These are phyloP conservation scores for Hypoxylon rubiginosum DNA, from an alignment of 2,329 filamentous ascomycete species.

Conservation along the genomic window DNA sequence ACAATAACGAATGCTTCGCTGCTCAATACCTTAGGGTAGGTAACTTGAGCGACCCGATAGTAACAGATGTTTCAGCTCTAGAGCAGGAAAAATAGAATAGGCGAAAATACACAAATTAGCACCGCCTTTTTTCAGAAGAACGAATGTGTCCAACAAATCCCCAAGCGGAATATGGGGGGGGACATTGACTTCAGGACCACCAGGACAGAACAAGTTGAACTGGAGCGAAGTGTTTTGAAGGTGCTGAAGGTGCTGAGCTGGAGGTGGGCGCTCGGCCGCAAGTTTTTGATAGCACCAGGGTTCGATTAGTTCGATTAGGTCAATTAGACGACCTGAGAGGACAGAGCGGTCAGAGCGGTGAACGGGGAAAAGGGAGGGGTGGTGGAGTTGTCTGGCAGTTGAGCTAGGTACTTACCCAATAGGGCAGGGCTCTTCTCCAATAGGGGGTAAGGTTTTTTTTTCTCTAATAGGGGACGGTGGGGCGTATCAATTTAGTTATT, in stretches of 20 bases:
- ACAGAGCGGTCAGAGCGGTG: slow-evolving; percentile 43
- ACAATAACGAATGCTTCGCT: slow-evolving; percentile 36
- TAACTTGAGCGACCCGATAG: slow-evolving; percentile 5
- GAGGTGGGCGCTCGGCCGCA: slow-evolving; percentile 32
- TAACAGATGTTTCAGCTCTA: neutral
- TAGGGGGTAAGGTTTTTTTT: no score
- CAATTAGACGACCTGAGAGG: slow-evolving; percentile 9
- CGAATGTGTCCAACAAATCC: slow-evolving; percentile 38
- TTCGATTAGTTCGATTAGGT: slow-evolving; percentile 2
- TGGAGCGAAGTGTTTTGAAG: slow-evolving; percentile 38
- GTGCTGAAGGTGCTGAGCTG: slow-evolving; percentile 42
- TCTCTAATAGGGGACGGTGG: slow-evolving; percentile 23
- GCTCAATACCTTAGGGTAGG: no score
- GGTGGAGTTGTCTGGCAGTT: slow-evolving; percentile 3
- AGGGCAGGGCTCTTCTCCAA: slow-evolving; percentile 15
- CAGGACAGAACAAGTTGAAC: slow-evolving; percentile 4
- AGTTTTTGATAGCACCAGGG: slow-evolving; percentile 37
- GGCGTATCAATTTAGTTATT: neutral
- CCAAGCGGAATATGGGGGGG: slow-evolving; percentile 29
- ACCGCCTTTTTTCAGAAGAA: slow-evolving; percentile 28
- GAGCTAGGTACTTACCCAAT: slow-evolving; percentile 22
- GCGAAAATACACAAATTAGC: slow-evolving; percentile 26
- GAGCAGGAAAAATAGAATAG: slow-evolving; percentile 14
- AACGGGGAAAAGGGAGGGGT: slow-evolving; percentile 32
- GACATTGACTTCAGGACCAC: slow-evolving; percentile 36